A percentile compares a stretch with the other conserved stretches of the same genome.
phyloP scores from a whole-genome alignment of 805 yeast species.

The Zygoascus tannicola region DNA sequence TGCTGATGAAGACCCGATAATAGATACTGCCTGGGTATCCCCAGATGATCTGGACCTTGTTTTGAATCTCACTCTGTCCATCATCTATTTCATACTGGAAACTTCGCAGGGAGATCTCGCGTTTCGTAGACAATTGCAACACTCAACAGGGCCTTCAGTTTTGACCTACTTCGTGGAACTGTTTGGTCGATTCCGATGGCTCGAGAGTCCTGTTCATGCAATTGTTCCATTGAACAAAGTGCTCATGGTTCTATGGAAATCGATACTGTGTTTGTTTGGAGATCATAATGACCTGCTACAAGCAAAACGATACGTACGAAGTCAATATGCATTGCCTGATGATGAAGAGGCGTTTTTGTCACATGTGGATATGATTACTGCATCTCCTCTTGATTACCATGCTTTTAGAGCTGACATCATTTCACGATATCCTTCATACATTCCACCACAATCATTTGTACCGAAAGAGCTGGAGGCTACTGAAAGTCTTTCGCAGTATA shows the following conservation, averaged over 20 bases:
- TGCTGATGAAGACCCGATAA: too few relatives aligned
- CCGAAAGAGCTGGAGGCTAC: conserved; percentile 41
- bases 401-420: conserved; percentile 66
- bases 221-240: conserved; percentile 36
- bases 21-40: too few relatives aligned
- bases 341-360: conserved; percentile 10
- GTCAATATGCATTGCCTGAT: conserved; percentile 32
- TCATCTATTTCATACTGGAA: conserved; percentile 19
- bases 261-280: conserved; percentile 52
- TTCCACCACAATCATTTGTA: conserved; percentile 41
- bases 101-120: conserved; percentile 8
- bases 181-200: conserved; percentile 63
- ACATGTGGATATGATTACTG: conserved; percentile 30
- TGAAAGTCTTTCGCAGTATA: conserved; percentile 48
- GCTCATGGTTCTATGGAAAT: conserved; percentile 43
- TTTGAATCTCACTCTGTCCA: conserved; percentile 16
- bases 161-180: conserved; percentile 38
- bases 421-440: conserved; percentile 65
- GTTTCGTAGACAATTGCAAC: conserved; percentile 15
- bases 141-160: conserved; percentile 30
- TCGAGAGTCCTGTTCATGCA: conserved; percentile 29
- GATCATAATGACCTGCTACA: conserved; percentile 32
- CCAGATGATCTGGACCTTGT: background rate
- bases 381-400: conserved; percentile 80
- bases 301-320: conserved; percentile 40